phyloP scores from a whole-genome alignment of 1,284 basidiomycete genomes.

The Ganoderma multipileum region DNA sequence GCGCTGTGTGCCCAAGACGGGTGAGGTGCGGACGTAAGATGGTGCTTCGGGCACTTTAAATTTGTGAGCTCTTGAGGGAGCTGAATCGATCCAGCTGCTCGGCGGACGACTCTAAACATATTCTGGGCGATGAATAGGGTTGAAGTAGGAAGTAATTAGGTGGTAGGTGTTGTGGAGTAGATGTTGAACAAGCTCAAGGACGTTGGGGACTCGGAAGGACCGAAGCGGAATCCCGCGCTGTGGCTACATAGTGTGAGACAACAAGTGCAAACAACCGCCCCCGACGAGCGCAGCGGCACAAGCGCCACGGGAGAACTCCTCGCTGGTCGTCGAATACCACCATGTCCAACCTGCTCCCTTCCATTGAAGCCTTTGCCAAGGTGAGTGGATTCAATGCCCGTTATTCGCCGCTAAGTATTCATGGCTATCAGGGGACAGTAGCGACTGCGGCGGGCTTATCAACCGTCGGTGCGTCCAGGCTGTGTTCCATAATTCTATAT shows the following conservation, averaged over 20 bases:
- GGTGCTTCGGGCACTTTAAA: background rate
- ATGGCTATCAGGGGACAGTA: constrained; percentile 58
- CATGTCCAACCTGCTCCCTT: constrained; percentile 52
- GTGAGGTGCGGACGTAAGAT: background rate
- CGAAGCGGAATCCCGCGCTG: background rate
- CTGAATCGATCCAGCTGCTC: background rate
- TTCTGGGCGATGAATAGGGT: too few species aligned
- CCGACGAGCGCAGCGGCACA: background rate
- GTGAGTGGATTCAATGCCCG: constrained; percentile 42
- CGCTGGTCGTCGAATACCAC: background rate
- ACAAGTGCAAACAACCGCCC: constrained; percentile 23
- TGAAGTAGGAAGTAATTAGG: too few species aligned
- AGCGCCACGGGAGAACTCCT: background rate
- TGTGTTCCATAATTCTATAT: constrained; percentile 3
- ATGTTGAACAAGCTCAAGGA: constrained; percentile 2
- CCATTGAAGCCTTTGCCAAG: constrained; percentile 69
- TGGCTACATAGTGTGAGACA: constrained; percentile 9
- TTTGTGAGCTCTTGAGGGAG: background rate
- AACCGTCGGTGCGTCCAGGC: constrained; percentile 60
- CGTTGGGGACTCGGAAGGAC: background rate
- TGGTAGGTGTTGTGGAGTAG: background rate
- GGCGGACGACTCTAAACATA: too few species aligned
- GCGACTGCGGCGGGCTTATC: constrained; percentile 72
- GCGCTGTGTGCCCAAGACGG: background rate
- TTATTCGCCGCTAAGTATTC: constrained; percentile 4